Base-by-base conservation (phyloP, 257 asterid genomes). In the Salvia miltiorrhiza region DNA sequence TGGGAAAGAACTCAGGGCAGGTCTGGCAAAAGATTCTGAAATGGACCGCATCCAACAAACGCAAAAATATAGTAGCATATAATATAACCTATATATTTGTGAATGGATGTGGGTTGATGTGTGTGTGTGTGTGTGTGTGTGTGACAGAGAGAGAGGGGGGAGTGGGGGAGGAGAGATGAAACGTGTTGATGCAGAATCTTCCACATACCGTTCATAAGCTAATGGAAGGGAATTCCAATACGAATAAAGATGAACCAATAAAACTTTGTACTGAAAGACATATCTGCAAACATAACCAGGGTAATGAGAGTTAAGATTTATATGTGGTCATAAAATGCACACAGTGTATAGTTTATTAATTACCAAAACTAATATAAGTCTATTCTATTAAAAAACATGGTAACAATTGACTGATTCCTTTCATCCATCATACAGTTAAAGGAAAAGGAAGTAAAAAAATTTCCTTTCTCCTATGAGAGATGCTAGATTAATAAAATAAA, bases 161-260 rank as follows among this genome's bases (percentile, higher is more conserved):
- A 1, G 4, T 1, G 4, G 30, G 40, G 9, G 1, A 33, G 13
- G 45, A 19, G 52, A 10, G 21, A 70, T 9, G 56, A 71, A 65
- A 60, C 60, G 40, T 24, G 35, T 10, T 63, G 33, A 50, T 21
- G 65, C 57, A 50, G 54, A 70, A 66, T 7, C 21, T 72, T 39
- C 61, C 69, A 24, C 23, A 71, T 83, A 94, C 98, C 98, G 69
- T 72, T 89, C 97, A 80, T 84, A 85, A 54, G 99, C 96, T 69
- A 86, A 71, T 43, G 98, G 96, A 75, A 94, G 95, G 72, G 92
- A 74, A 70, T 81, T 80, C 99, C 99, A 94, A 76, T 78, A 79
- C 67, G 99, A 87, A 85, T 94, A 94, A 78, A 94, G 83, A 81
- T 94, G 97, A 82, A 89, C 81, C 88, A 94, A 71, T 35, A 83